Base-by-base conservation (phyloP, 2,329 filamentous ascomycete genomes). In the Xylariaceae sp. region DNA sequence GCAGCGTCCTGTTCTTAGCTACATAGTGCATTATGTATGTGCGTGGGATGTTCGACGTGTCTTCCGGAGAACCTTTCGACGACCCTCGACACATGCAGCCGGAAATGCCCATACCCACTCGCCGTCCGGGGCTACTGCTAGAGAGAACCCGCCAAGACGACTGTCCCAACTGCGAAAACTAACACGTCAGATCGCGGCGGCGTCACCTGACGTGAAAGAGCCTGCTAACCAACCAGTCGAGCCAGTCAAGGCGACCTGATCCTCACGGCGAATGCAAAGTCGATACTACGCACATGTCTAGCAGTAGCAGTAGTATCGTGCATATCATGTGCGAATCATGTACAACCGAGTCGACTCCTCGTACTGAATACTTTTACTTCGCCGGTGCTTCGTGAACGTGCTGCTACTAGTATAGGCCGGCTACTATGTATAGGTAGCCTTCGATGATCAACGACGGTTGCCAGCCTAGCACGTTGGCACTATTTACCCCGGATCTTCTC, bases 11-110 rank as follows among this genome's bases (percentile, higher is more conserved):
- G 60, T 60, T 64, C 61, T 41, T 66, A 11, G 13, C 62, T 64
- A 18, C 17, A 18, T 18, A 51, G 49, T 64, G 67, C 63, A 66
- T 68, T 58, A 60, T 61, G 58, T 67, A 58, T 58, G 49, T 60
- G 62, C 58, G 62, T 64, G 65, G 64, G 64, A 66, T 61, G 56
- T 66, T 69, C 69, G 70, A 72, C 69, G 70, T 72, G 70, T 71
- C 70, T 71, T 68, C 61, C 60, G 67, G 59, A 65, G 63, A 45
- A 60, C 55, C 61, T 56, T 61, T 64, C 59, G 30, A 63, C 56
- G 56, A 56, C 61, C 57, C 59, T 61, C 59, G 58, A 63, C 64
- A 59, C 45, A 57, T 63, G 60, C 58, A 61, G 56, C 55, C 58
- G 39, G 51, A 51, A 51, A 55, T 59, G 44, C 37, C 44, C 56